phyloP scores from a whole-genome alignment of 306 rosid species.

The Lathyrus aphaca region DNA sequence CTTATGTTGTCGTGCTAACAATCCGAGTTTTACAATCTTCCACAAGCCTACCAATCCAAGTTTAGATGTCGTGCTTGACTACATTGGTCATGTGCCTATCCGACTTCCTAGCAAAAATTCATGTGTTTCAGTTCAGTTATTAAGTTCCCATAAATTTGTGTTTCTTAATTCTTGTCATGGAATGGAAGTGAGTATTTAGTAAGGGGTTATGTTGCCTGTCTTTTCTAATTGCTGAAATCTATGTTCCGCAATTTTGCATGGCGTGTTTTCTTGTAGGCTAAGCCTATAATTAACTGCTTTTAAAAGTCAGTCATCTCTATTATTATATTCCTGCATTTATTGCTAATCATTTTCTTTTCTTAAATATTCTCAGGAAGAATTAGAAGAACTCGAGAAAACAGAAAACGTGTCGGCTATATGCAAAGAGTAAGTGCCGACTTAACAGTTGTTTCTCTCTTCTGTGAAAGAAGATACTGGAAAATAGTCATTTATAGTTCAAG shows the following conservation, averaged over 20 bases:
- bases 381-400: slow-evolving; percentile 65
- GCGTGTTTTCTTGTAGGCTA: slow-evolving; percentile 27
- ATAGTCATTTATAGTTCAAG: slow-evolving; percentile 6
- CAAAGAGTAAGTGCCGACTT: slow-evolving; percentile 58
- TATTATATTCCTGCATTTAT: slow-evolving; percentile 8
- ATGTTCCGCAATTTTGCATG: neutral
- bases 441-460: slow-evolving; percentile 26
- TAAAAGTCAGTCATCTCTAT: slow-evolving; percentile 17
- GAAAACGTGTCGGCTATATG: slow-evolving; percentile 71
- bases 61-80: too few species aligned
- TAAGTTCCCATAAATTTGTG: neutral
- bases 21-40: too few species aligned
- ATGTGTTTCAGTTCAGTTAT: slow-evolving; percentile 4
- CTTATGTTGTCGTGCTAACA: too few species aligned
- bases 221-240: slow-evolving; percentile 2
- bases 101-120: slow-evolving; percentile 15
- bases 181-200: slow-evolving; percentile 3
- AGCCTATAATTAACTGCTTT: slow-evolving; percentile 28
- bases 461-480: slow-evolving; percentile 3
- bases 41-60: too few species aligned
- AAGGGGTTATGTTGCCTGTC: neutral
- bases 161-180: slow-evolving; percentile 26
- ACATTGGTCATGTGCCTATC: slow-evolving; percentile 6
- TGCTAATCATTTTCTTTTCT: slow-evolving; percentile 29
- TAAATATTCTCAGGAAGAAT: slow-evolving; percentile 62